Evolutionary conservation across 139 green algal species (phyloP), one percentile per base, ranked within the genome.

Genomic region (Micractinium conductrix): DNA sequence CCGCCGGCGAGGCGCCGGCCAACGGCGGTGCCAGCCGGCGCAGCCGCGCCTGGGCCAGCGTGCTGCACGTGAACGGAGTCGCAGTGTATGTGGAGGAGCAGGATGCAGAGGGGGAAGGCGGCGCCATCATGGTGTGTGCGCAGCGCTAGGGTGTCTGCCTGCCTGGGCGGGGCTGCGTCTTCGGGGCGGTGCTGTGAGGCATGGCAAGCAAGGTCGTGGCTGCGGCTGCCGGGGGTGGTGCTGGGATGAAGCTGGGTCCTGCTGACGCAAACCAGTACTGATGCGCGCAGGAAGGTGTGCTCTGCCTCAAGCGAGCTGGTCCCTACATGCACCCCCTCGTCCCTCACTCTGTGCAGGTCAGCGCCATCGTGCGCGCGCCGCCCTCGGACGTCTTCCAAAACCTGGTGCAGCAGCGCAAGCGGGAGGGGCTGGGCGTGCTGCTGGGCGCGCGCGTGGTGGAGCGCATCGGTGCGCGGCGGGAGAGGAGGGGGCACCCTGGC

Each of bases 41-140:
- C 42, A 44, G 60, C 43, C 40, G 78, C 0, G 60, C 78, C 22
- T 89, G 85, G 85, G 44, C 76, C 50, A 71, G 58, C 28, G 55
- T 89, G 43, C 48, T 89, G 79, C 85, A 89, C 83, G 85, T 89
- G 24, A 89, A 89, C 53, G 85, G 85, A 22, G 63, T 88, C 35
- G 71, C 78, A 37, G 83, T 89, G 26, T 89, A 81, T 44, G 55
- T 86, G 38, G 85, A 89, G 42, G 83, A 89, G 33, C n/a, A 74
- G 76, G 87, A 85, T 63, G 83, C 68, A 26, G 80, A 84, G 12
- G 87, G 87, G 4, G 68, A 83, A 48, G 89, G 89, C 40, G 89
- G 87, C 0, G 89, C 89, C 14, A 73, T 90, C 63, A 92, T 92
- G 89, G 88, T 91, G 30, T 35, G 67, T 45, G 8, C 0, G n/a